phyloP scores from a whole-genome alignment of 108 stramenopile species.

The Pseudonitzschia delicatissima region DNA sequence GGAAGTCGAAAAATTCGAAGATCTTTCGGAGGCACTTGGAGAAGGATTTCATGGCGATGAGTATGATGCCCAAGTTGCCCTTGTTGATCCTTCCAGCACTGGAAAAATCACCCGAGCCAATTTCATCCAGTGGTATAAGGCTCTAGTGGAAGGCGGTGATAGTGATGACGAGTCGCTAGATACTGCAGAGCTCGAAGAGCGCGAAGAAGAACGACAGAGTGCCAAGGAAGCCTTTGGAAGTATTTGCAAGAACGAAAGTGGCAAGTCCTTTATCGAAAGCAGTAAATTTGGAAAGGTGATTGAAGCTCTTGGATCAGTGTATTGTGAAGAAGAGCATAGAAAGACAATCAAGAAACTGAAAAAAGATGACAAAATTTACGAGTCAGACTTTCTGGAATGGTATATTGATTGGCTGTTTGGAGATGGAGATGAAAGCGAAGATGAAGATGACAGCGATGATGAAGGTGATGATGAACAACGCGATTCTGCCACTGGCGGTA shows the following conservation, averaged over 20 bases:
- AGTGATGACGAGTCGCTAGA: constrained; percentile 52
- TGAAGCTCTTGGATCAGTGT: constrained; percentile 80
- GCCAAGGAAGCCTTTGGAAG: constrained; percentile 47
- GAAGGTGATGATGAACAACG: constrained; percentile 22
- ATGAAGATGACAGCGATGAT: constrained; percentile 53
- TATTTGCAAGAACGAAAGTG: constrained; percentile 18
- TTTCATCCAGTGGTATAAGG: constrained; percentile 73
- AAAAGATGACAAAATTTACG: constrained; percentile 20
- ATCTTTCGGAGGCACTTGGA: constrained; percentile 66
- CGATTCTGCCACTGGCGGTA: too few relatives aligned
- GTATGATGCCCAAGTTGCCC: constrained; percentile 52
- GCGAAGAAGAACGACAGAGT: constrained; percentile 66
- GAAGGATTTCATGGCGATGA: constrained; percentile 88
- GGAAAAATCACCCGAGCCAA: constrained; percentile 44
- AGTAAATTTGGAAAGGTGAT: constrained; percentile 67
- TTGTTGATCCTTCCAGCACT: constrained; percentile 47
- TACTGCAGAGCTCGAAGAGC: constrained; percentile 43
- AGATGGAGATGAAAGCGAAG: constrained; percentile 29
- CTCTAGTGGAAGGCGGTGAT: constrained; percentile 33
- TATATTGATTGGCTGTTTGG: constrained; percentile 89
- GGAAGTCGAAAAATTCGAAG: constrained; percentile 52
- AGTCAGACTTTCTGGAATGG: constrained; percentile 71
- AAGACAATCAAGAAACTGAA: constrained; percentile 58
- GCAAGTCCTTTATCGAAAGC: constrained; percentile 25
- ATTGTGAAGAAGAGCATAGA: constrained; percentile 82